Percentiles rank a stretch among this genome's conserved stretches.
Evolutionary conservation across 257 asterid genomes (phyloP).

Genomic region (Solanum bukasovii): DNA sequence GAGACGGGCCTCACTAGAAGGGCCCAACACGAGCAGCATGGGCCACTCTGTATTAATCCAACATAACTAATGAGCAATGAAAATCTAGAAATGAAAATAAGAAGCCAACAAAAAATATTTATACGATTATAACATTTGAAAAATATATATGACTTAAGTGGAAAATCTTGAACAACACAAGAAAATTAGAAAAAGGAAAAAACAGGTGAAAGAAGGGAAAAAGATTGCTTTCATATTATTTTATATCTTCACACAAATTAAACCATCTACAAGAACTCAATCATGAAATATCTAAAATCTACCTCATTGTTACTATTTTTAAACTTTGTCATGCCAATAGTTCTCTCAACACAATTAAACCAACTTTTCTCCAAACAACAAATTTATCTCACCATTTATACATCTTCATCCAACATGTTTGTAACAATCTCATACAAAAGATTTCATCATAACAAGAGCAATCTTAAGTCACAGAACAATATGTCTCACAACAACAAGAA

Average conservation of each 20-base stretch:
- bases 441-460: not conserved
- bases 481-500: constrained; percentile 39
- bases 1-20: not conserved
- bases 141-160: not conserved
- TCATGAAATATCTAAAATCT: not conserved
- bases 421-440: constrained; percentile 18
- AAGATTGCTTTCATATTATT: not conserved
- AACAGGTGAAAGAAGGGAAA: not conserved
- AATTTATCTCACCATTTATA: not conserved
- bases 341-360: not conserved
- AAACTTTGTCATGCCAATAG: not conserved
- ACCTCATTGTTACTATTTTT: not conserved
- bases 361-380: not conserved
- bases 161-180: not conserved
- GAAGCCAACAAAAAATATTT: not conserved
- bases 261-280: not conserved
- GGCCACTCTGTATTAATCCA: not conserved
- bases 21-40: not conserved
- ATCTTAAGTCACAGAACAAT: not conserved
- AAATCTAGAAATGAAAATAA: not conserved
- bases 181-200: not conserved
- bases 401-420: not conserved
- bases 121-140: not conserved
- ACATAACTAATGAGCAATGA: too few relatives aligned
- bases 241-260: not conserved